Base-by-base conservation (phyloP, 2,329 filamentous ascomycete species). In the Colletotrichum lentis region DNA sequence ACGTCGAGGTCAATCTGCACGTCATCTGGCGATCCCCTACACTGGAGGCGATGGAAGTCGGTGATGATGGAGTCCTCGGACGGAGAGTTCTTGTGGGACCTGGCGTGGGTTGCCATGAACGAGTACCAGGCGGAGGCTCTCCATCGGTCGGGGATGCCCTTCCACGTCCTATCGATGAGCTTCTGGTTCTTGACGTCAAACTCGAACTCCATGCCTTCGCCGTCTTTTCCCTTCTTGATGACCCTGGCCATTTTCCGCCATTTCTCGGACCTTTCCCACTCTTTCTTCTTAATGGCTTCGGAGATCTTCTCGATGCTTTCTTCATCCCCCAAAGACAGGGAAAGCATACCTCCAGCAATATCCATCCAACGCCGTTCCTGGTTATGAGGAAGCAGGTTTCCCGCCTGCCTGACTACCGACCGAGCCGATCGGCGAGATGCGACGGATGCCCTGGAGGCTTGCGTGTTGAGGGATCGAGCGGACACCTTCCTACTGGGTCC, bases 1-100 rank as follows among this genome's bases (percentile, higher is more conserved):
- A 99, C 96, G 77, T 99, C 96, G 50, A 98, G 88, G 77, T 99
- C 96, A 73, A 99, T 99, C 80, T 99, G 96, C 24, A 95, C 90
- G 77, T 99, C 96, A 76, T 99, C 96, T 0, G 93, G 90, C 3
- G 92, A 97, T 62, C 88, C 88, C 67, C 89, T 82, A 18, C 88
- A 83, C 74, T 96, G 90, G 35, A 96, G 85, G 50, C 88, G 86
- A 76, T 92, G 86, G 76, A 93, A 97, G 37, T 86, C 83, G 49
- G 85, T 83, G 46, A 93, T 88, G 55, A 98, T 85, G 64, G 92
- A 85, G 47, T 90, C 87, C 64, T 96, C 92, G 0, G 88, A 83
- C 3, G 87, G 86, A 58, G 86, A 88, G n/a, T 87, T 84, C 58
- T 84, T 80, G 70, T 87, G 84, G 69, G 85, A 87, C 74, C 86